Base-by-base conservation (phyloP, 495 filamentous ascomycete species). In the Choiromyces venosus region DNA sequence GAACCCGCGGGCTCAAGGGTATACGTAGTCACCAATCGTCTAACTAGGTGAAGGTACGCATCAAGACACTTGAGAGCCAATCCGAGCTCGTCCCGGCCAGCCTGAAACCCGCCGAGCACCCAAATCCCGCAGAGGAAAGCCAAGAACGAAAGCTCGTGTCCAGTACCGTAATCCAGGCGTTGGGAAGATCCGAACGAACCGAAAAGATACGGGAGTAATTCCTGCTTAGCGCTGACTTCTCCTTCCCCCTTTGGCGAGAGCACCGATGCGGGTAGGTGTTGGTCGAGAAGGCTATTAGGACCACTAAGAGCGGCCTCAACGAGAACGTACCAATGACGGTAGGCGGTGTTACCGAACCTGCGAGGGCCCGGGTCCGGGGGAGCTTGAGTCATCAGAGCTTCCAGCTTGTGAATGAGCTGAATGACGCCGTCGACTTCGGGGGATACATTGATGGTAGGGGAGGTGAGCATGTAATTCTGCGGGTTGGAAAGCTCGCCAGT, bases 1-100 rank as follows among this genome's bases (percentile, higher is more conserved):
- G 93, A 96, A 25, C 94, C 95, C 10, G 95, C 95, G 0, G 95
- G 95, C 81, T 99, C 95, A 33, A 99, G 90, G 44, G 92, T 97
- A 82, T 98, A 99, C 25, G 92, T 93, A 38, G 91, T 86, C 76
- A 98, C 94, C 29, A 99, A 85, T 35, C 88, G 88, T 40, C 95
- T 91, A 76, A 97, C 87, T 19, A 97, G 88, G 69, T 88, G 84
- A 79, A 98, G 86, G 79, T 99, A 92, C 56, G 73, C 74, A 64
- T 77, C 72, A 72, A 81, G 76, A 42, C 71, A 72, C 46, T 75
- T 73, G 38, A 81, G 71, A 56, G 74, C 74, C 67, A 81, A 67
- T 65, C 79, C 80, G 38, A 67, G 33, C 68, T 81, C 80, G 67
- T 81, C 80, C 46, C 75, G 72, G 37, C 65, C 76, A 2, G 87